Percentiles rank a stretch among this genome's conserved stretches.
phyloP scores from a whole-genome alignment of 1,284 basidiomycete genomes.

The Boletus sp. region DNA sequence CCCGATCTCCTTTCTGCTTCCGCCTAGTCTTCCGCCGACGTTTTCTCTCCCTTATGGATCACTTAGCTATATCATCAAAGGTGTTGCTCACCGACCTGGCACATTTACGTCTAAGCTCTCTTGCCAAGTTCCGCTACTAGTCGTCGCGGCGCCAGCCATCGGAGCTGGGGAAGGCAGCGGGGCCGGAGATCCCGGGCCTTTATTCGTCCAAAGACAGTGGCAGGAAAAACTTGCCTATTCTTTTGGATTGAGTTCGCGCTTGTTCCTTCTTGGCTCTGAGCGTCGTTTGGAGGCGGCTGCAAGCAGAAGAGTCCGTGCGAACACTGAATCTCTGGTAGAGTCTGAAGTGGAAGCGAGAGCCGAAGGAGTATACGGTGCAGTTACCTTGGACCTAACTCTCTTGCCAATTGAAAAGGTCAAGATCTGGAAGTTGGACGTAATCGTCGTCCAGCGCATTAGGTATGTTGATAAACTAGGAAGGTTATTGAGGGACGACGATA shows the following conservation, averaged over 20 bases:
- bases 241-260: constrained; percentile 79
- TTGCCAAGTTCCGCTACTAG: constrained; percentile 68
- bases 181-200: constrained; percentile 32
- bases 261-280: constrained; percentile 70
- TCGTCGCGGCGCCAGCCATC: constrained; percentile 77
- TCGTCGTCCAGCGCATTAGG: constrained; percentile 60
- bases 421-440: constrained; percentile 72
- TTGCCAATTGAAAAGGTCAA: constrained; percentile 87
- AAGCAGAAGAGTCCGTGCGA: not conserved
- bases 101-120: constrained; percentile 78
- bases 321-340: constrained; percentile 3
- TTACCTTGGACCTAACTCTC: constrained; percentile 79
- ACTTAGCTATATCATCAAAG: constrained; percentile 79
- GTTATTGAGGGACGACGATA: constrained; percentile 5
- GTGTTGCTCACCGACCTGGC: constrained; percentile 83
- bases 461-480: constrained; percentile 6
- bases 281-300: constrained; percentile 4
- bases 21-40: constrained; percentile 77
- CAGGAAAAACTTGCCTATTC: constrained; percentile 86
- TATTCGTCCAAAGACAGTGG: constrained; percentile 86
- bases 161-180: constrained; percentile 52
- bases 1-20: constrained; percentile 89
- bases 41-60: constrained; percentile 78
- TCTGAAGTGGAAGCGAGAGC: constrained; percentile 7
- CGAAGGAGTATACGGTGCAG: constrained; percentile 43